phyloP scores from a whole-genome alignment of 176 grass and related monocot genomes.

The Zoysia pacifica region DNA sequence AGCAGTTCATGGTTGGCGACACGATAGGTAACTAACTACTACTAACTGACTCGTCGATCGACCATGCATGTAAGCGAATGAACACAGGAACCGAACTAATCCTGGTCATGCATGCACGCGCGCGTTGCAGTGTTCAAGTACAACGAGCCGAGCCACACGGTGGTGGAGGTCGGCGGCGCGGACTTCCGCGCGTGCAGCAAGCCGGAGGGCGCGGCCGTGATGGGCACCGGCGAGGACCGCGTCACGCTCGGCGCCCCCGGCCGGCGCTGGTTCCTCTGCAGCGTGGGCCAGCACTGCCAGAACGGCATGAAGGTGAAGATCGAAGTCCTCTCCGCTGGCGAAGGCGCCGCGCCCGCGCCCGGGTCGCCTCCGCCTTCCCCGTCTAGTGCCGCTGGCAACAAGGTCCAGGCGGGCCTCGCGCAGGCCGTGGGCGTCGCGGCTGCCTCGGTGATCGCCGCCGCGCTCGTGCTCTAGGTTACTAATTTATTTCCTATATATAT shows the following conservation, averaged over 20 bases:
- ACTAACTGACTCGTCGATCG: too few relatives aligned
- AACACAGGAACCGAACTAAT: neutral
- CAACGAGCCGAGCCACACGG: slow-evolving; percentile 17
- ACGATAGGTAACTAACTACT: slow-evolving; percentile 37
- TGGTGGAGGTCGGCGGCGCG: slow-evolving; percentile 33
- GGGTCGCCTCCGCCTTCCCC: slow-evolving; percentile 3
- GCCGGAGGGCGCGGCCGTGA: neutral
- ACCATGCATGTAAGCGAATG: too few relatives aligned
- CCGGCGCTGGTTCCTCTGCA: slow-evolving; percentile 51
- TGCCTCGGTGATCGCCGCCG: slow-evolving; percentile 1
- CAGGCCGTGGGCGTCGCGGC: neutral
- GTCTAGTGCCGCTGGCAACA: slow-evolving; percentile 28
- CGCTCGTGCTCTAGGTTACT: slow-evolving; percentile 36
- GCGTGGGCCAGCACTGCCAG: slow-evolving; percentile 35
- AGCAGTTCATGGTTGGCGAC: slow-evolving; percentile 58
- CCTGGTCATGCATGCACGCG: neutral
- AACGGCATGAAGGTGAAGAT: slow-evolving; percentile 49
- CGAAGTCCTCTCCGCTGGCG: slow-evolving; percentile 15
- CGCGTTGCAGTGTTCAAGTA: slow-evolving; percentile 57
- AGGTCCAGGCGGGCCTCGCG: slow-evolving; percentile 7
- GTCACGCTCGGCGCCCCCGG: slow-evolving; percentile 36
- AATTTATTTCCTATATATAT: neutral
- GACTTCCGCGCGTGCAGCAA: slow-evolving; percentile 40
- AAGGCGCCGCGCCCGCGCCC: neutral
- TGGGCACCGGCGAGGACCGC: slow-evolving; percentile 26